Evolutionary conservation across 768 basidiomycete genomes (phyloP), one percentile per base, ranked within the genome.

Genomic region (Fomitopsis serialis): DNA sequence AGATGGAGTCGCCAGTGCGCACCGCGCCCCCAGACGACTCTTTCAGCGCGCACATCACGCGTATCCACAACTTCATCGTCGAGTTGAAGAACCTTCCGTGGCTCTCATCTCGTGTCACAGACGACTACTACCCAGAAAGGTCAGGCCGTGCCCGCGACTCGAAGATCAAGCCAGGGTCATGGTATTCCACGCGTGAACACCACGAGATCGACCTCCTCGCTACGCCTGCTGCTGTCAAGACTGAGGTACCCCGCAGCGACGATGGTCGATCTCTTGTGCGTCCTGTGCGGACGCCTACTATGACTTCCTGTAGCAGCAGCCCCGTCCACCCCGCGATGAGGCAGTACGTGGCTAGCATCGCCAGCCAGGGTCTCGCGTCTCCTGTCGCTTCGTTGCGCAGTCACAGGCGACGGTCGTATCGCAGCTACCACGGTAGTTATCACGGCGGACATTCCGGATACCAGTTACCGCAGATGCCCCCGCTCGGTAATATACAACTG

Each of bases 21-120:
- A 48, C 52, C 15, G 48, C 55, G 5, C 58, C 53, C 9, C 61
- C 63, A 17, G 65, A 66, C 23, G 55, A 58, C 54, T 70, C 70
- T 15, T 57, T 70, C 43, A 55, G 55, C 32, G 61, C 67, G 23
- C 66, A 66, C 54, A 36, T 69, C 50, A 57, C 61, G 32, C 61
- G 66, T 25, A 44, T 71, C 29, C 59, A 59, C n/a, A 57, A 62
- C 32, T 72, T 72, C 60, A 49, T 73, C 23, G 54, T 51, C 34
- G 66, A 70, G 40, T 49, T 74, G 32, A 64, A 64, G 50, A 59
- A 66, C 17, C 68, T 74, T 24, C 72, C 72, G 8, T 74, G 72
- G 72, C 63, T 68, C 13, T 64, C 69, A 17, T 62, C 66, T 5
- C 67, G 64, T 42, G 63, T 70, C 15, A 67, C 71, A 8, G 63